These are phyloP conservation scores for Myriosclerotinia scirpicola DNA, from an alignment of 2,329 filamentous ascomycete species.

Conservation along the genomic window DNA sequence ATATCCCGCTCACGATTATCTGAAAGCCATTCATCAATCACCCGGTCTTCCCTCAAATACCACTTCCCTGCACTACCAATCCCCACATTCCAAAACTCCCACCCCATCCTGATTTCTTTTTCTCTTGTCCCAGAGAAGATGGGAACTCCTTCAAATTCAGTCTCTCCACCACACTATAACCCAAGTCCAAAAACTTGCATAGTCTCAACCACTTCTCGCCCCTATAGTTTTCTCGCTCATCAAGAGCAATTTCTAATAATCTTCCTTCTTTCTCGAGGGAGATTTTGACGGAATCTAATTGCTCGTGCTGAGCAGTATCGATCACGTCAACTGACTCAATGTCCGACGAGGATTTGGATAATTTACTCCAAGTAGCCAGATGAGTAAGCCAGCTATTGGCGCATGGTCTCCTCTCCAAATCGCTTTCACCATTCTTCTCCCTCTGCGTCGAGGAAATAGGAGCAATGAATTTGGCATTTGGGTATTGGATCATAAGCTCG, in stretches of 20 bases:
- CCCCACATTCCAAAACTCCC: slow-evolving; percentile 7
- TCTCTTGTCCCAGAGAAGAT: not conserved
- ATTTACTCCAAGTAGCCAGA: slow-evolving; percentile 14
- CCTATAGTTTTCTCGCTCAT: slow-evolving; percentile 13
- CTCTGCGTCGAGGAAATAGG: not conserved
- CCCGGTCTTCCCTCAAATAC: not conserved
- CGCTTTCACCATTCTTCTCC: not conserved
- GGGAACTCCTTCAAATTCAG: slow-evolving; percentile 23
- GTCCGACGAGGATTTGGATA: not conserved
- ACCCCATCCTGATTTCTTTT: not conserved
- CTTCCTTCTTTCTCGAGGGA: slow-evolving; percentile 8
- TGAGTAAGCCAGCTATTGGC: slow-evolving; percentile 21
- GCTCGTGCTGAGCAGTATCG: not conserved
- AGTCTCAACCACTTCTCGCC: slow-evolving; percentile 22
- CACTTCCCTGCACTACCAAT: slow-evolving; percentile 10
- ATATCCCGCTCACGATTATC: not conserved
- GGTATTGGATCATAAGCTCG: slow-evolving; percentile 14
- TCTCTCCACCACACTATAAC: slow-evolving; percentile 23
- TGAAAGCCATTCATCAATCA: not conserved
- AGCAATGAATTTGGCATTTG: slow-evolving; percentile 17
- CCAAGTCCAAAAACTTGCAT: slow-evolving; percentile 20
- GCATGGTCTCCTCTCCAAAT: slow-evolving; percentile 6
- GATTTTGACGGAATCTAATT: not conserved
- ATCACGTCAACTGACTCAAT: not conserved
- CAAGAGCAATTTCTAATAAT: slow-evolving; percentile 13